Evolutionary conservation across 2,329 filamentous ascomycete genomes (phyloP), one percentile per base, ranked within the genome.

Genomic region (Exophiala sp.): DNA sequence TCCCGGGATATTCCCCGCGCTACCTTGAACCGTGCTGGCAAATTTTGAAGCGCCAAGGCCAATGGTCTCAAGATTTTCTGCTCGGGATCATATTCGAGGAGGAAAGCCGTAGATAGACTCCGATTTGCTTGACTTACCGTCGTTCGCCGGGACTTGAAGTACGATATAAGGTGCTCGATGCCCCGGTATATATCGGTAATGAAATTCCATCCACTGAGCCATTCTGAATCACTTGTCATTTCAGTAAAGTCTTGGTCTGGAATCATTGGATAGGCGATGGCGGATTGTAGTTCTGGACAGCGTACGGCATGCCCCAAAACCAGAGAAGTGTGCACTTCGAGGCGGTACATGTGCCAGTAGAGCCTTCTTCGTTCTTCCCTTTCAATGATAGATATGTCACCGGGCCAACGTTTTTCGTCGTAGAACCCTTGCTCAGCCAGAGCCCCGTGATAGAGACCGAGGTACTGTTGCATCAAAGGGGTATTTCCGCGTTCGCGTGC

Each of bases 341-440:
- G 41, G 13, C 47, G 47, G 23, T 50, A 50, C 47, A 50, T 50
- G 21, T 45, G 34, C 47, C 47, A 50, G 34, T 45, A 50, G 10
- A 50, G 32, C 32, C 47, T 24, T 23, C 47, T 24, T 23, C 47
- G 32, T 39, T 44, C 41, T 50, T 50, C 47, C 24, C 30, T 44
- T 32, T 50, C 47, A 24, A 44, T 45, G 13, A 18, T 16, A 19
- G 30, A 29, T 14, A 50, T 38, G 23, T 18, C 21, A 16, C 18
- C 14, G 16, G 47, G 40, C 47, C 47, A 50, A 16, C 47, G 47
- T 37, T 34, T 38, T 23, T 50, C 47, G 34, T 50, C 47, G 32
- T 45, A 40, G 22, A 45, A 45, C 6, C 47, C 47, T 21, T 38
- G 40, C 21, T 50, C 41, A 8, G 47, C 47, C 3, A 45, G 18